These are phyloP conservation scores for Oryza coarctata DNA, from an alignment of 176 grass and related monocot species.

Conservation along the genomic window DNA sequence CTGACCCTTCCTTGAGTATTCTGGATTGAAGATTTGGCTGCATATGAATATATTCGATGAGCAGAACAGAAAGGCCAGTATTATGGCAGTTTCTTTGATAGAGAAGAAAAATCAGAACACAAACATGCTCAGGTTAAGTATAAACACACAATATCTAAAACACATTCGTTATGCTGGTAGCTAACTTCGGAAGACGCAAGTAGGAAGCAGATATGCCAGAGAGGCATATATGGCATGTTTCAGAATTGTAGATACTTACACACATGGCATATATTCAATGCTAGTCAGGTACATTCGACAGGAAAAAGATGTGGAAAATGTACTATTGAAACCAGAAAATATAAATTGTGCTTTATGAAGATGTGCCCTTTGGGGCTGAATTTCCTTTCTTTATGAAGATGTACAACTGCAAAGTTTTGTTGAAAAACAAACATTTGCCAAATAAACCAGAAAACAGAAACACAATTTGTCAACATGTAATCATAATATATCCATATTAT, in stretches of 20 bases:
- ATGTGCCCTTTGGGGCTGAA: too few relatives aligned
- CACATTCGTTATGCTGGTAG: constrained; percentile 13
- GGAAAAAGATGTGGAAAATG: background rate
- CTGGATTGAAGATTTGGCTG: constrained; percentile 95
- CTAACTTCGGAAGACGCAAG: constrained; percentile 8
- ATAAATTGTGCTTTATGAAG: constrained; percentile 18
- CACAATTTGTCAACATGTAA: background rate
- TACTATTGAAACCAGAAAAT: background rate
- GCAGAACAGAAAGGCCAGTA: background rate
- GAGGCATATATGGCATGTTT: background rate
- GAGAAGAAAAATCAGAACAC: background rate
- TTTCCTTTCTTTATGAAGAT: constrained; percentile 10
- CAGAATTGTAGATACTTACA: background rate
- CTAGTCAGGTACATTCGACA: background rate
- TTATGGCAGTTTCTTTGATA: constrained; percentile 23
- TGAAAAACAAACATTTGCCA: background rate
- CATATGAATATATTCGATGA: constrained; percentile 36
- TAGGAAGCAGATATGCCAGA: constrained; percentile 14
- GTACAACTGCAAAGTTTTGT: background rate
- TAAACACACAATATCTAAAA: constrained; percentile 17
- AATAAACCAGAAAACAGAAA: constrained; percentile 19
- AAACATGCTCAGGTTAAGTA: constrained; percentile 17
- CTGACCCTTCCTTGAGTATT: constrained; percentile 94
- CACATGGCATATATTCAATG: background rate
- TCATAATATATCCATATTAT: background rate